phyloP scores from a whole-genome alignment of 257 asterid genomes.

The Solanum virginianum region DNA sequence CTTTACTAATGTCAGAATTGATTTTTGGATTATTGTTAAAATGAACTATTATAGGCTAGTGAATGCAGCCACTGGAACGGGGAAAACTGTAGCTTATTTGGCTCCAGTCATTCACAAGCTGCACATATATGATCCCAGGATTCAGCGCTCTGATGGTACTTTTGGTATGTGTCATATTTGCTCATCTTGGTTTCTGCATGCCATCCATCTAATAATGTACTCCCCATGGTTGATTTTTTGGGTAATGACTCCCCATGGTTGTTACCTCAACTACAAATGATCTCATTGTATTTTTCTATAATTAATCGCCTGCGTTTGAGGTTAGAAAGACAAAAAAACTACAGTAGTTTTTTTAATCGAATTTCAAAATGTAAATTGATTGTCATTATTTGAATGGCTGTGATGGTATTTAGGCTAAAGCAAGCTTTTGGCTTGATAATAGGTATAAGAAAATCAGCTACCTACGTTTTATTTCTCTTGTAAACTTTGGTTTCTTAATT shows the following conservation, averaged over 20 bases:
- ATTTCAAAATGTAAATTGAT: neutral
- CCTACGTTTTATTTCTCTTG: neutral
- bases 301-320: neutral
- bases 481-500: neutral
- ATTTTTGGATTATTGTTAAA: neutral
- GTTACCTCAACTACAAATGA: neutral
- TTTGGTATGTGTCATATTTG: conserved; percentile 48
- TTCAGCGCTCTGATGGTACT: conserved; percentile 85
- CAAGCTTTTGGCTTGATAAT: neutral
- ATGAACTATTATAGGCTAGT: conserved; percentile 51
- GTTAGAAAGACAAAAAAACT: neutral
- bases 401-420: neutral
- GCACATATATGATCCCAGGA: conserved; percentile 43
- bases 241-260: neutral
- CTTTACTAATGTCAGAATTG: neutral
- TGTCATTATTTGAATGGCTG: neutral
- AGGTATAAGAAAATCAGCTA: neutral
- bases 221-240: neutral
- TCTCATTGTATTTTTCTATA: neutral
- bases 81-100: conserved; percentile 86
- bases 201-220: neutral
- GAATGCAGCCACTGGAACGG: conserved; percentile 95
- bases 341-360: neutral
- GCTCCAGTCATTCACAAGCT: conserved; percentile 76
- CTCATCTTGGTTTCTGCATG: neutral